Conservation (phyloP, 169 alveolate genomes). For the Plasmodium chabaudi region DNA sequence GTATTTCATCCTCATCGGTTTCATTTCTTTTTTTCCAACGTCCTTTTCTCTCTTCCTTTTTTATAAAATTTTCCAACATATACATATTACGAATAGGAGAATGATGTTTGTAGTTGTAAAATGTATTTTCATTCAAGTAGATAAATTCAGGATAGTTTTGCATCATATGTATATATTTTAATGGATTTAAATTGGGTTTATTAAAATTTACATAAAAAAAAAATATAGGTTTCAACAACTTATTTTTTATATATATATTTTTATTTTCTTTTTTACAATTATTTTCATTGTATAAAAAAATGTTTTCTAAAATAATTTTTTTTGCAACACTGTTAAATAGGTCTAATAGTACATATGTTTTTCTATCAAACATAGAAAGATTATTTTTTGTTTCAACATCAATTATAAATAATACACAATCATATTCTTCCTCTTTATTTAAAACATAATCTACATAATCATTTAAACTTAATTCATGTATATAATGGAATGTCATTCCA, state of each 20-base stretch:
- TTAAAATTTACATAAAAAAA: slow-evolving; percentile 47
- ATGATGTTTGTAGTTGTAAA: neutral
- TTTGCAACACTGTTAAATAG: slow-evolving; percentile 36
- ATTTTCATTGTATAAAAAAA: slow-evolving; percentile 28
- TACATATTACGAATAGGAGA: neutral
- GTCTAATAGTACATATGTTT: slow-evolving; percentile 25
- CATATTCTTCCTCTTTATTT: slow-evolving; percentile 34
- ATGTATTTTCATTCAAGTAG: slow-evolving; percentile 14
- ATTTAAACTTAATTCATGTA: slow-evolving; percentile 38
- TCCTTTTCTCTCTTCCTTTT: neutral
- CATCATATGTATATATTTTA: slow-evolving; percentile 30
- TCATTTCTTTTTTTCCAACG: neutral
- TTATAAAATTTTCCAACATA: slow-evolving; percentile 30
- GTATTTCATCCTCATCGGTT: neutral
- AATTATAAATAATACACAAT: slow-evolving; percentile 44
- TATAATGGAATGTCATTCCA: slow-evolving; percentile 16
- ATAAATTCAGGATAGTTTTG: slow-evolving; percentile 42
- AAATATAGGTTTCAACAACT: slow-evolving; percentile 22
- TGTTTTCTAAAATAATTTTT: slow-evolving; percentile 7
- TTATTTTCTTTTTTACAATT: neutral
- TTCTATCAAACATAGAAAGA: slow-evolving; percentile 41
- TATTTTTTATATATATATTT: neutral
- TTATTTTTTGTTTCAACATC: slow-evolving; percentile 41
- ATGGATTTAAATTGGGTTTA: slow-evolving; percentile 17
- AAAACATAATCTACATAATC: slow-evolving; percentile 64